Evolutionary conservation across 345 rosid species (phyloP).

Genomic region (Mangifera indica): DNA sequence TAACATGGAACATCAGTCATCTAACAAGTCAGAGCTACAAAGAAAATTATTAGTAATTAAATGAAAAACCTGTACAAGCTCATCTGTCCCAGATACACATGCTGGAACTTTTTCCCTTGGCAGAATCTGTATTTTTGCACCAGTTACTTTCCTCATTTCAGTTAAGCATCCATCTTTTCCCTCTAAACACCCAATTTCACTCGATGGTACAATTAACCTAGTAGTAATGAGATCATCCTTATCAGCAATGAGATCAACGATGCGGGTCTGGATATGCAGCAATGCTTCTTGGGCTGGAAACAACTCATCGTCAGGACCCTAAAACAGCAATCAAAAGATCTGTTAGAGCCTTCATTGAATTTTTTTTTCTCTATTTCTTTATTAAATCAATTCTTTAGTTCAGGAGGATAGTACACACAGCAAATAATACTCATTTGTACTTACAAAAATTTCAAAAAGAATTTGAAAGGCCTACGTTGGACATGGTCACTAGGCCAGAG

Average conservation of each 20-base stretch:
- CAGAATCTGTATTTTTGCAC: constrained; percentile 71
- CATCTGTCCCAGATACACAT: constrained; percentile 58
- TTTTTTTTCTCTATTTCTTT: not conserved
- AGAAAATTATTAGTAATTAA: constrained; percentile 15
- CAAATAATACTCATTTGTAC: not conserved
- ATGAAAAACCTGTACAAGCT: constrained; percentile 75
- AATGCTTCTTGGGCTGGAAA: constrained; percentile 99
- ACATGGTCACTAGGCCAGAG: not conserved
- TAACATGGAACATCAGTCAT: constrained; percentile 11
- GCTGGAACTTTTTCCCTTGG: constrained; percentile 65
- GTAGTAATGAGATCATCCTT: constrained; percentile 73
- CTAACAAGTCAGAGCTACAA: constrained; percentile 6
- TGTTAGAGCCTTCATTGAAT: constrained; percentile 10
- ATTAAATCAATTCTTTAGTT: constrained; percentile 1
- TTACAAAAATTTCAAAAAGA: constrained; percentile 6
- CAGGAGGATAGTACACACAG: not conserved
- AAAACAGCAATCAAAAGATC: constrained; percentile 22
- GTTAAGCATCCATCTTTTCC: constrained; percentile 81
- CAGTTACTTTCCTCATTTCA: constrained; percentile 69
- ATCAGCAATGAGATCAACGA: constrained; percentile 70
- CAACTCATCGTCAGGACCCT: constrained; percentile 94
- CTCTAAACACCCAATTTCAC: constrained; percentile 79
- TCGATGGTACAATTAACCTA: constrained; percentile 63
- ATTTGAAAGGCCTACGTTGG: not conserved
- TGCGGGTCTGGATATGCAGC: constrained; percentile 89